phyloP scores from a whole-genome alignment of 805 yeast species.

The Pichia paraexigua region DNA sequence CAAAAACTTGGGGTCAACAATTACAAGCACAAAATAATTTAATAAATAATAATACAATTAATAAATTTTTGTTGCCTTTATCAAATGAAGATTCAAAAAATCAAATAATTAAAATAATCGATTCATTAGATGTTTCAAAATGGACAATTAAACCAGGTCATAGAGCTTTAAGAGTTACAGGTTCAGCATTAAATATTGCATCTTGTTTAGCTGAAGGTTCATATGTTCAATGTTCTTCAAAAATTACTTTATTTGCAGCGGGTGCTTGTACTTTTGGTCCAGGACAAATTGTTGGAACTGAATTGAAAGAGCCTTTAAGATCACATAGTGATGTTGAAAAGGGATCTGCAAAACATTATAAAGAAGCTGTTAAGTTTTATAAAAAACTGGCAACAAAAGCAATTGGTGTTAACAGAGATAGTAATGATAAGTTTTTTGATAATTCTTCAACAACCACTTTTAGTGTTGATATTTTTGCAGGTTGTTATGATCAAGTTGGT shows the following conservation, averaged over 20 bases:
- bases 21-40: slow-evolving; percentile 23
- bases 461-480: slow-evolving; percentile 84
- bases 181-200: slow-evolving; percentile 85
- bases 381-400: slow-evolving; percentile 66
- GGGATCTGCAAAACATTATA: slow-evolving; percentile 79
- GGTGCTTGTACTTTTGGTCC: slow-evolving; percentile 96
- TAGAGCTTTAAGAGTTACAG: slow-evolving; percentile 87
- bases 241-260: slow-evolving; percentile 83
- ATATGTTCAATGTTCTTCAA: slow-evolving; percentile 78
- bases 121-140: slow-evolving; percentile 47
- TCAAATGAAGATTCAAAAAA: slow-evolving; percentile 53
- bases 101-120: slow-evolving; percentile 71
- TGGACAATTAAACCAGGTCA: slow-evolving; percentile 84
- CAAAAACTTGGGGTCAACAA: slow-evolving; percentile 33
- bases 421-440: slow-evolving; percentile 31
- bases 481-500: slow-evolving; percentile 95
- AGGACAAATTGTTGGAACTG: slow-evolving; percentile 86
- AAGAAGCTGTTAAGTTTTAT: slow-evolving; percentile 78
- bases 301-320: slow-evolving; percentile 91
- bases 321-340: slow-evolving; percentile 96
- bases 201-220: slow-evolving; percentile 73
- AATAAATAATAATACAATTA: slow-evolving; percentile 26
- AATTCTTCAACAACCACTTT: slow-evolving; percentile 49
- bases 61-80: slow-evolving; percentile 30
- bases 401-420: slow-evolving; percentile 36